Conservation (phyloP, 2,329 filamentous ascomycete genomes). For the Penicillium sp. region DNA sequence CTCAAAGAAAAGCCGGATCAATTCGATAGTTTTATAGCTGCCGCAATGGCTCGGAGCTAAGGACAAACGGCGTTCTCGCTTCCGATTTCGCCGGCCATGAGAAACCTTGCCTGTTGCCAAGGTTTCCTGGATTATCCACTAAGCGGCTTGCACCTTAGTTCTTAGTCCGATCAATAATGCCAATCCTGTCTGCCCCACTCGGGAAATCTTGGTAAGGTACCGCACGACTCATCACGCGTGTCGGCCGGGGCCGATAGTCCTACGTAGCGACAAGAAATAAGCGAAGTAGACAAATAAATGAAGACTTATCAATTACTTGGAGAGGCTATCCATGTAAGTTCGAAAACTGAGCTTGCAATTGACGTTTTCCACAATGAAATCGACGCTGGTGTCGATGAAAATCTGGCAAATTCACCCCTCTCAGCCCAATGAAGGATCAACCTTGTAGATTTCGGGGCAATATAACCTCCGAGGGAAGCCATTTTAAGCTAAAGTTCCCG, state of each 20-base stretch:
- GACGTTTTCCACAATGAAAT: too few species aligned
- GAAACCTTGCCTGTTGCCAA: not conserved
- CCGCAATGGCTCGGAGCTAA: not conserved
- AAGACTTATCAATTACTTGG: too few species aligned
- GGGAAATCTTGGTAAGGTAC: not conserved
- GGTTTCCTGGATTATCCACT: not conserved
- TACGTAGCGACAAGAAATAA: too few species aligned
- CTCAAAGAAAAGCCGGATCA: not conserved
- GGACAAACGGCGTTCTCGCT: not conserved
- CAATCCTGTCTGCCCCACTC: not conserved
- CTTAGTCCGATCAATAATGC: not conserved
- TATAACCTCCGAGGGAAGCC: not conserved
- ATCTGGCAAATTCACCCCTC: not conserved
- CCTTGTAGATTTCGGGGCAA: not conserved
- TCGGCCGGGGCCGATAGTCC: not conserved
- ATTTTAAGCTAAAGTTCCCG: not conserved
- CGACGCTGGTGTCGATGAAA: too few species aligned
- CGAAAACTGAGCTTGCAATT: too few species aligned
- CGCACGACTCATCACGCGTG: not conserved
- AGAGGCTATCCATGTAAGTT: accelerated
- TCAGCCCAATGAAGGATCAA: not conserved
- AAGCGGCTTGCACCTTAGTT: not conserved
- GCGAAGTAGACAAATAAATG: too few species aligned
- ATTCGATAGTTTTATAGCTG: not conserved
- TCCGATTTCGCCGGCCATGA: too few species aligned